These are phyloP conservation scores for Phytopythium aichiense DNA, from an alignment of 352 stramenopile species.

Conservation along the genomic window DNA sequence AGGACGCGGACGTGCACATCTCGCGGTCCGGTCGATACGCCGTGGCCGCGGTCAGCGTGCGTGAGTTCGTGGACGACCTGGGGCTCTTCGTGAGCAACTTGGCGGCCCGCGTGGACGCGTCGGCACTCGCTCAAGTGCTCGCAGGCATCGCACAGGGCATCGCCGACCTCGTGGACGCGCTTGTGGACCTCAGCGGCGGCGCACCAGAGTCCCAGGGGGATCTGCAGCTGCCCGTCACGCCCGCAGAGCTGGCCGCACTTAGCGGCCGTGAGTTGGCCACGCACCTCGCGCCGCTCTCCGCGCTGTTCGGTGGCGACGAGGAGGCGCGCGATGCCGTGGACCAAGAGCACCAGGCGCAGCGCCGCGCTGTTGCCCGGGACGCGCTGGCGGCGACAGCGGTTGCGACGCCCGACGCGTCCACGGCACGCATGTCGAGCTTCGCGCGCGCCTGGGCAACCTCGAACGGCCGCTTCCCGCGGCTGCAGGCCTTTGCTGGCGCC, in stretches of 20 bases:
- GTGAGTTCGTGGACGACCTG: conserved; percentile 34
- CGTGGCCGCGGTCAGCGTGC: conserved; percentile 12
- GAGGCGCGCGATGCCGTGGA: conserved; percentile 11
- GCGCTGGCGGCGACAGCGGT: background rate
- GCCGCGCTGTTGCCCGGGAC: conserved; percentile 4
- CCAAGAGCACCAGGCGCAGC: conserved; percentile 13
- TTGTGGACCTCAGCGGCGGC: conserved; percentile 22
- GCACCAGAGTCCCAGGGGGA: conserved; percentile 2
- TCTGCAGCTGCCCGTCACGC: conserved; percentile 21
- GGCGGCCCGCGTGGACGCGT: conserved; percentile 13
- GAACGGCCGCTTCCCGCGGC: conserved; percentile 21
- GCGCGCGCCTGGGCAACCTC: conserved; percentile 25
- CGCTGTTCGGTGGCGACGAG: conserved; percentile 12
- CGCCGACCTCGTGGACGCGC: conserved; percentile 21
- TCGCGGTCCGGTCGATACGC: conserved; percentile 8
- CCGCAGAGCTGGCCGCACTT: conserved; percentile 31
- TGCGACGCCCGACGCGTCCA: conserved; percentile 2
- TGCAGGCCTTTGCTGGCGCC: conserved; percentile 37
- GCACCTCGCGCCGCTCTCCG: conserved; percentile 17
- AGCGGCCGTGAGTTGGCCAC: conserved; percentile 30
- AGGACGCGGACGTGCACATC: background rate
- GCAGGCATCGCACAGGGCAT: conserved; percentile 19
- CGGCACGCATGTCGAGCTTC: conserved; percentile 20
- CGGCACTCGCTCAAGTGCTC: conserved; percentile 24
- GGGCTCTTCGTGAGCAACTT: conserved; percentile 36